These are phyloP conservation scores for Cercospora sp. DNA, from an alignment of 2,329 filamentous ascomycete species.

Conservation along the genomic window DNA sequence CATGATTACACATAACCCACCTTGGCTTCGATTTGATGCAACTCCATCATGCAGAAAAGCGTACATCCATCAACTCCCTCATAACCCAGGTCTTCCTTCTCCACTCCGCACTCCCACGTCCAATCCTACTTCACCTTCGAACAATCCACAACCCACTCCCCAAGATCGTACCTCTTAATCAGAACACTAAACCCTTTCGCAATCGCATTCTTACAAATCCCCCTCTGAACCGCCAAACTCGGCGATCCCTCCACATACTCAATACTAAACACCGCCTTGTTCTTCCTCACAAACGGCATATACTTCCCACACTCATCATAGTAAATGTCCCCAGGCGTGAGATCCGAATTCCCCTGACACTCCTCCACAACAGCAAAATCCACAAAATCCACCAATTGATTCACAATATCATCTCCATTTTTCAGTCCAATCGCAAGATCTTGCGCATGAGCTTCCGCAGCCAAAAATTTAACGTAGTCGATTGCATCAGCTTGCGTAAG, in stretches of 20 bases:
- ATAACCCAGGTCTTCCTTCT: too few species aligned
- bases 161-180: slow-evolving; percentile 64
- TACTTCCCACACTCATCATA: slow-evolving; percentile 62
- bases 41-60: too few species aligned
- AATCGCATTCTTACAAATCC: slow-evolving; percentile 34
- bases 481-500: slow-evolving; percentile 60
- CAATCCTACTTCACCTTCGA: neutral
- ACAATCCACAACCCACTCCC: slow-evolving; percentile 52
- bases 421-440: slow-evolving; percentile 67
- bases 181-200: slow-evolving; percentile 57
- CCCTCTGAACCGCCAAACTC: neutral
- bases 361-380: slow-evolving; percentile 35
- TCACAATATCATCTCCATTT: slow-evolving; percentile 65
- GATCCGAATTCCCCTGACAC: slow-evolving; percentile 7
- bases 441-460: slow-evolving; percentile 54
- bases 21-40: too few species aligned
- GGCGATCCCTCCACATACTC: slow-evolving; percentile 60
- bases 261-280: slow-evolving; percentile 72
- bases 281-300: slow-evolving; percentile 57
- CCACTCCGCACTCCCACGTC: too few species aligned
- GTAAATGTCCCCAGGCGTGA: neutral
- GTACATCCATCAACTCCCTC: too few species aligned
- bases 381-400: slow-evolving; percentile 59
- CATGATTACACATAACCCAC: too few species aligned
- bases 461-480: slow-evolving; percentile 62